Percentiles rank a stretch among this genome's conserved stretches.
phyloP scores from a whole-genome alignment of 2,329 filamentous ascomycete genomes.

The Lanzia echinophila region DNA sequence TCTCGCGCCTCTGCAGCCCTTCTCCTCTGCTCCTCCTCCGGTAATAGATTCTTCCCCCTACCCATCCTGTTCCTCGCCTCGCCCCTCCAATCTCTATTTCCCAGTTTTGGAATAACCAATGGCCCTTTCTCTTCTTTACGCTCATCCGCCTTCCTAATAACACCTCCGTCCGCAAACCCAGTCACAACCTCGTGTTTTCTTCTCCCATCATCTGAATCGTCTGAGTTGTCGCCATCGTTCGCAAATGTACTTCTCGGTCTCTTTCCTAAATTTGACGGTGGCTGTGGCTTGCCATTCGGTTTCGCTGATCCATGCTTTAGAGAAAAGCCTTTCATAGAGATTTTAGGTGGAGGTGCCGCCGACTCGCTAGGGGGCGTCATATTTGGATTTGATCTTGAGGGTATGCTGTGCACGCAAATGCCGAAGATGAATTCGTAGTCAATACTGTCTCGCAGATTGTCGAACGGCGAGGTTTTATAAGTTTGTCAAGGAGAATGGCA shows the following conservation, averaged over 20 bases:
- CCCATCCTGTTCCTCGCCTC: constrained; percentile 36
- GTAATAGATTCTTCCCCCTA: constrained; percentile 50
- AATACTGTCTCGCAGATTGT: not conserved
- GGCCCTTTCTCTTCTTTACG: constrained; percentile 27
- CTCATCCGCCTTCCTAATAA: constrained; percentile 29
- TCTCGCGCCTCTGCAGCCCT: constrained; percentile 30
- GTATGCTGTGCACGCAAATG: not conserved
- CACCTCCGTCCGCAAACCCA: constrained; percentile 45
- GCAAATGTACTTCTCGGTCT: constrained; percentile 36
- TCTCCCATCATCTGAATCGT: constrained; percentile 40
- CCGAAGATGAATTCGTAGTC: not conserved
- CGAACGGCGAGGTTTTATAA: not conserved
- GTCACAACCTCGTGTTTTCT: constrained; percentile 42
- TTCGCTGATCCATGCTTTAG: constrained; percentile 26
- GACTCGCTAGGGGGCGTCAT: constrained; percentile 25
- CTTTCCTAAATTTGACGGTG: constrained; percentile 33
- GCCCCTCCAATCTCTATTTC: constrained; percentile 57
- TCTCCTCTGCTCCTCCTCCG: constrained; percentile 44
- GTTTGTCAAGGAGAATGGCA: too few species aligned
- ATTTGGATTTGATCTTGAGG: not conserved
- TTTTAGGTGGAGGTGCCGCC: constrained; percentile 21
- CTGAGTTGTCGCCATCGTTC: constrained; percentile 56
- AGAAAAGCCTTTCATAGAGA: constrained; percentile 35
- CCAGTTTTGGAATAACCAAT: constrained; percentile 50
- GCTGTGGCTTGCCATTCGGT: constrained; percentile 25